Evolutionary conservation across 306 rosid genomes (phyloP), one percentile per base, ranked within the genome.

Genomic region (Sechiopsis laciniata): DNA sequence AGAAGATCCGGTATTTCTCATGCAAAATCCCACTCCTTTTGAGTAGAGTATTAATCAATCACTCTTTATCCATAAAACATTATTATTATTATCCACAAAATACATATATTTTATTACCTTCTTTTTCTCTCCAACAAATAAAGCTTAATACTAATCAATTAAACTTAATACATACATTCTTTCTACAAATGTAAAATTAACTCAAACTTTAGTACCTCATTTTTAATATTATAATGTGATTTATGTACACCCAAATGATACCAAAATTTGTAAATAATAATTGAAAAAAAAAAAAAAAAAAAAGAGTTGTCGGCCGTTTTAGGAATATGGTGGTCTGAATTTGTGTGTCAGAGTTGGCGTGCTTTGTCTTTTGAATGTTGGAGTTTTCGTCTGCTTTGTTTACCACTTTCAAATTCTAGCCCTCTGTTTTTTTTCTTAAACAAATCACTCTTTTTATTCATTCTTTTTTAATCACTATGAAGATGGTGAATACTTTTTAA

Each of bases 311-410:
- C 16, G 16, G 55, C 7, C 55, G 5, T 13, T 14, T 4, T 0
- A 13, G 16, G 53, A 13, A 13, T 13, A 2, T 0, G 52, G 6
- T 13, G 53, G 15, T 15, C 53, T 16, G 16, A 50, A 13, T 12
- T 50, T 4, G 1, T 50, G 64, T 32, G 22, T 62, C 50, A 16
- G 50, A 35, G 69, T 62, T 62, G 68, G 48, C 68, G 68, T 62
- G 69, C 69, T 32, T 62, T 62, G 69, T 62, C 69, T 15, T 62
- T 29, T 14, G 46, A 2, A 61, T 14, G 42, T 51, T 50, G 54
- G 54, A n/a, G 16, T 50, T 50, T 50, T 46, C 3, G 11, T 2
- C 51, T 11, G 46, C 46, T 40, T 40, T 6, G 10, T 48, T 48
- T 48, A 8, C 12, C 51, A 45, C 13, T 45, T 45, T 45, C 51